Evolutionary conservation across 2,329 filamentous ascomycete species (phyloP).

Genomic region (Talaromyces funiculosus): DNA sequence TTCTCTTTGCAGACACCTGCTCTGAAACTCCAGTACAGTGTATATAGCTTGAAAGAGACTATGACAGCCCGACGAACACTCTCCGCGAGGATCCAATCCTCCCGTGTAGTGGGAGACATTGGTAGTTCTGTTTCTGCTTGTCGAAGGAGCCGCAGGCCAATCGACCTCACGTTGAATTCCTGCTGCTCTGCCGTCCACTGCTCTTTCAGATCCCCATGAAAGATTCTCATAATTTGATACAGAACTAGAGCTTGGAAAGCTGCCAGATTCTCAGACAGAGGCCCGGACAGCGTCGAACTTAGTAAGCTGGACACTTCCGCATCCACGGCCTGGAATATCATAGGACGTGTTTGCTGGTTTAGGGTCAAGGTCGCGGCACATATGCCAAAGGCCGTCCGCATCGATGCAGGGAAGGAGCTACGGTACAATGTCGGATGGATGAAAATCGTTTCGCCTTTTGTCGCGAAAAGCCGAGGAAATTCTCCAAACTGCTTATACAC

Average conservation of each 20-base stretch:
- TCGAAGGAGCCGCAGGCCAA: neutral
- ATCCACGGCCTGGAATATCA: neutral
- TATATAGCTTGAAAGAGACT: conserved; percentile 2
- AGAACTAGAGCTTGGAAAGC: conserved; percentile 2
- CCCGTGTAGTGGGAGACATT: neutral
- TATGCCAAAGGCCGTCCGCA: conserved; percentile 1
- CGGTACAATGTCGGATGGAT: conserved; percentile 2
- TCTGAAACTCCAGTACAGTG: conserved; percentile 3
- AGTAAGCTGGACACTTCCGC: neutral
- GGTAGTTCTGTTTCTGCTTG: neutral
- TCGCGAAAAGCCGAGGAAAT: neutral
- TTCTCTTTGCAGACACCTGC: conserved; percentile 3
- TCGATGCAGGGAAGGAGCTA: neutral
- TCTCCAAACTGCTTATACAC: neutral
- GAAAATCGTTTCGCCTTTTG: neutral
- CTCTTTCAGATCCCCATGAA: conserved; percentile 4
- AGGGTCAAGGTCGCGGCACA: neutral
- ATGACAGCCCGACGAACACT: conserved; percentile 8
- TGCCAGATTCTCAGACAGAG: neutral
- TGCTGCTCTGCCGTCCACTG: neutral
- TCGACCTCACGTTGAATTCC: neutral
- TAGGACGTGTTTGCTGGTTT: neutral
- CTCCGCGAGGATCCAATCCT: conserved; percentile 6
- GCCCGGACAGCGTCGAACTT: neutral
- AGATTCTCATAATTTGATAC: conserved; percentile 6